Conservation (phyloP, 306 rosid genomes). For the Dryas drummondii region DNA sequence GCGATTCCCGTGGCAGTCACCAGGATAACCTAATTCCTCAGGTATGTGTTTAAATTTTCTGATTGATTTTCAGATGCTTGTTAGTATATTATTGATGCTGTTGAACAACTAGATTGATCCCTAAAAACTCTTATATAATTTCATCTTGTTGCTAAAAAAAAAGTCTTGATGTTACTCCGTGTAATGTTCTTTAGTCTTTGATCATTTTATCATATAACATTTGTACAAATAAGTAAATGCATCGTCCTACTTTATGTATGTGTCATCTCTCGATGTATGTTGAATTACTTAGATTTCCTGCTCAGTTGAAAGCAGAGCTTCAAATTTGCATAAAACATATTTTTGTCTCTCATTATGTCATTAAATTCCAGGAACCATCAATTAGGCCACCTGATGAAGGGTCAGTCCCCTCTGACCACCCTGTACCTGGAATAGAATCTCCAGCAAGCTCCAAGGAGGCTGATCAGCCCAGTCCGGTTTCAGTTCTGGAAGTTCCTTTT, state of each 20-base stretch:
- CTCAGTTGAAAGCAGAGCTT: background rate
- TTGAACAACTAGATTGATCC: background rate
- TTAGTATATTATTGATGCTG: background rate
- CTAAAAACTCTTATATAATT: background rate
- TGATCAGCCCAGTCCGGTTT: constrained; percentile 97
- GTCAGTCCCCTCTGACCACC: constrained; percentile 41
- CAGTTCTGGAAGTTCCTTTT: constrained; percentile 82
- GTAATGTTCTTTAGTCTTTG: background rate
- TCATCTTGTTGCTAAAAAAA: background rate
- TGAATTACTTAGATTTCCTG: constrained; percentile 11
- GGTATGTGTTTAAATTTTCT: constrained; percentile 45
- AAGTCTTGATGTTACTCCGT: background rate
- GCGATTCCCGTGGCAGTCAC: constrained; percentile 25
- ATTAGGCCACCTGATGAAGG: constrained; percentile 39
- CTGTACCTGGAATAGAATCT: constrained; percentile 52
- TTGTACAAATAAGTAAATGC: background rate
- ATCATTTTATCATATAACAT: background rate
- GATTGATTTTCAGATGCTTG: constrained; percentile 5
- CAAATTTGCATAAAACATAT: constrained; percentile 8
- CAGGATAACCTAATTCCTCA: constrained; percentile 41
- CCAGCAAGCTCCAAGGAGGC: constrained; percentile 63
- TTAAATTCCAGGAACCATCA: constrained; percentile 55
- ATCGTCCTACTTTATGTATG: background rate
- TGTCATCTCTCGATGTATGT: background rate
- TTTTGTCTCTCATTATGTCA: constrained; percentile 27